Conservation (phyloP, 2,329 filamentous ascomycete genomes). For the Colletotrichum godetiae region DNA sequence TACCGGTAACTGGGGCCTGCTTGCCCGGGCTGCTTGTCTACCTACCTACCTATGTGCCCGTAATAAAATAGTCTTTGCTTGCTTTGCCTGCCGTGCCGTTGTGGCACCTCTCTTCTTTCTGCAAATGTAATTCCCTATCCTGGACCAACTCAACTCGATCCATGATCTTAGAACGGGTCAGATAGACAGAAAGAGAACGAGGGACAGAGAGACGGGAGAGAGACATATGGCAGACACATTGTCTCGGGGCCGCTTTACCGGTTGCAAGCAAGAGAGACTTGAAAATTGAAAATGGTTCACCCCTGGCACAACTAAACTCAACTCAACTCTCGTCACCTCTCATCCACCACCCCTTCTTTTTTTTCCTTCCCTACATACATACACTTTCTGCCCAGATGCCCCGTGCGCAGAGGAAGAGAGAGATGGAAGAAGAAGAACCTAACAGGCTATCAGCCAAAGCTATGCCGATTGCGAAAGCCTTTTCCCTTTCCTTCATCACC, state of each 20-base stretch:
- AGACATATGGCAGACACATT: background rate
- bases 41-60: background rate
- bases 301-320: background rate
- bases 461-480: background rate
- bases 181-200: no score
- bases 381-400: slow-evolving; percentile 2
- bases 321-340: background rate
- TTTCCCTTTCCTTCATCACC: no score
- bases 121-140: slow-evolving; percentile 13
- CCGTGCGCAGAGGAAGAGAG: slow-evolving; percentile 2
- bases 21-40: background rate
- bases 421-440: background rate
- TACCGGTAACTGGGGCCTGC: background rate
- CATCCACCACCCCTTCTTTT: background rate
- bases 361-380: background rate
- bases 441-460: background rate
- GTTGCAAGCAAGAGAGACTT: no score
- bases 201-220: background rate
- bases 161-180: background rate
- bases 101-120: background rate
- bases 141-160: slow-evolving; percentile 22
- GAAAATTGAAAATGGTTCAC: no score
- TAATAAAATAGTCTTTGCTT: background rate
- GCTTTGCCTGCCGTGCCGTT: background rate
- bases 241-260: no score